Conservation (phyloP, 805 yeast species). For the Cyberlindnera maclurae region DNA sequence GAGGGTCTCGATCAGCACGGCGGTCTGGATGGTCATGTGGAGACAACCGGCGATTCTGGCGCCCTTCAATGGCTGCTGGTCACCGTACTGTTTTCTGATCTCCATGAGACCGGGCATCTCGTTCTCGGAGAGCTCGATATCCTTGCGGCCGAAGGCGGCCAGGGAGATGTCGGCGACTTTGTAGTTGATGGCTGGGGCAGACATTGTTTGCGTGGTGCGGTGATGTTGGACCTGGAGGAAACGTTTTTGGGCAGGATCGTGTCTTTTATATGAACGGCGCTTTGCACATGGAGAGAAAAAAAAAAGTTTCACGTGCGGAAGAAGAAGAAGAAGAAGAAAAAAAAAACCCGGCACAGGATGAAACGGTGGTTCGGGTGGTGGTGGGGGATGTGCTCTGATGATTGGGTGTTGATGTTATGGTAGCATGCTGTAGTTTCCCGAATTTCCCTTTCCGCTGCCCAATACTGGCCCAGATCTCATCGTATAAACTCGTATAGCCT, state of each 20-base stretch:
- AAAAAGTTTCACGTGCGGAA: background rate
- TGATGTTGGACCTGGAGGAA: conserved; percentile 1
- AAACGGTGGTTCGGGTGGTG: no score
- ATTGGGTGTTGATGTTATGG: no score
- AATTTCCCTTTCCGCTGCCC: no score
- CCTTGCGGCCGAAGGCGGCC: conserved; percentile 99
- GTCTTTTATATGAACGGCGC: conserved; percentile 1
- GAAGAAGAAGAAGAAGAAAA: background rate
- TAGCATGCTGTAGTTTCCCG: no score
- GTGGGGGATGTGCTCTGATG: no score
- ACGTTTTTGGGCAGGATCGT: background rate
- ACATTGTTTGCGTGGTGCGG: conserved; percentile 30
- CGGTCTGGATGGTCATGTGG: conserved; percentile 99
- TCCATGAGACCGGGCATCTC: conserved; percentile 99
- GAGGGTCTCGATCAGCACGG: conserved; percentile 95
- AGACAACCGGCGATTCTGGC: conserved; percentile 99
- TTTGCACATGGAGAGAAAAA: background rate
- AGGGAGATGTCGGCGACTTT: conserved; percentile 97
- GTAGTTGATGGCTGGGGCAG: conserved; percentile 64
- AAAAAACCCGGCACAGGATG: background rate
- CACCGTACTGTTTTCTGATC: conserved; percentile 89
- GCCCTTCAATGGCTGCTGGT: conserved; percentile 91
- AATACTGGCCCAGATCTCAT: no score
- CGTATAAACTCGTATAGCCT: no score
- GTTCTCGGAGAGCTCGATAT: conserved; percentile 96